These are phyloP conservation scores for Ochetophila trinervis DNA, from an alignment of 306 rosid genomes.

Conservation along the genomic window DNA sequence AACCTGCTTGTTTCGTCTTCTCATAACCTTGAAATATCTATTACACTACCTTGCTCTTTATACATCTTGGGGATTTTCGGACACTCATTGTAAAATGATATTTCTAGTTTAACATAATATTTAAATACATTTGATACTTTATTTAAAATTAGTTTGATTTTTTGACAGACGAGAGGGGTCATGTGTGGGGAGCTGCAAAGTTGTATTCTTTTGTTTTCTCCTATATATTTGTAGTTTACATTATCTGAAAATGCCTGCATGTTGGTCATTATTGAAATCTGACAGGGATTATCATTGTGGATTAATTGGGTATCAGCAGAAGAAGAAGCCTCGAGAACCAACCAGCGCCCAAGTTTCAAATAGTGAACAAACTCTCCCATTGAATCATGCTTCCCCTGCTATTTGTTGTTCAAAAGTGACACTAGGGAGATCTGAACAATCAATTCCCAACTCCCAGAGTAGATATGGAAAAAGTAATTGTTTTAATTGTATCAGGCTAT, in stretches of 20 bases:
- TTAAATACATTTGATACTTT: background rate
- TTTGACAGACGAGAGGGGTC: background rate
- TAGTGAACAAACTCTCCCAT: conserved; percentile 28
- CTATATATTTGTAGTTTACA: background rate
- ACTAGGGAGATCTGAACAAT: conserved; percentile 26
- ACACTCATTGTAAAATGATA: background rate
- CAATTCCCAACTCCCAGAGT: conserved; percentile 21
- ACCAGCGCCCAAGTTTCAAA: conserved; percentile 12
- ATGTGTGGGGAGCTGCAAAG: background rate
- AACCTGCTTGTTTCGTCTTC: background rate
- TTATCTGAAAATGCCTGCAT: conserved; percentile 4
- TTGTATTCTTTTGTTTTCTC: background rate
- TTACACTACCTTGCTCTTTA: background rate
- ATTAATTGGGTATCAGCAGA: conserved; percentile 57
- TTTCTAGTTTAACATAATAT: background rate
- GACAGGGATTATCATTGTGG: conserved; percentile 75
- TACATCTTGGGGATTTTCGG: background rate
- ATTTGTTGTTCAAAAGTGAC: conserved; percentile 22
- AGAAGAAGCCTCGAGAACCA: conserved; percentile 23
- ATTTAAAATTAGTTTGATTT: background rate
- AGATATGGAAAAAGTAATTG: conserved; percentile 42
- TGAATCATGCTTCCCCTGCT: conserved; percentile 20
- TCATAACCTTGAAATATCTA: background rate
- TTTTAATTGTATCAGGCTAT: conserved; percentile 13
- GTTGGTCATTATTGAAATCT: conserved; percentile 18